These are phyloP conservation scores for Neofusicoccum ribis DNA, from an alignment of 2,329 filamentous ascomycete genomes.

Conservation along the genomic window DNA sequence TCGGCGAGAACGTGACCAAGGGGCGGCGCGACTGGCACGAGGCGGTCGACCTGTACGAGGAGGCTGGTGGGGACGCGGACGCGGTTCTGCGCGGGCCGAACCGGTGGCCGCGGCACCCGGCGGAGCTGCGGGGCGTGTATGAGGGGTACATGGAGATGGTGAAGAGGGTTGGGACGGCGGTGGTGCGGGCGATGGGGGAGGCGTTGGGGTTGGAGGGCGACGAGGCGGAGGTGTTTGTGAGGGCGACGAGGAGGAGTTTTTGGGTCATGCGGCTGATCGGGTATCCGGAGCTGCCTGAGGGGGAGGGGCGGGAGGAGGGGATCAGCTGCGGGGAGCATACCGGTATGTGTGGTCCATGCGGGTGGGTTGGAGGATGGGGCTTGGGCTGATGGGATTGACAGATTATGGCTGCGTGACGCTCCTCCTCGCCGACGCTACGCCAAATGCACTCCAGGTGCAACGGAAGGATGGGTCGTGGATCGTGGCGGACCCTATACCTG, in stretches of 20 bases:
- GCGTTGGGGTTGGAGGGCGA: slow-evolving; percentile 32
- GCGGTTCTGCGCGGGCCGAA: slow-evolving; percentile 44
- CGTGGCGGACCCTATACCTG: slow-evolving; percentile 45
- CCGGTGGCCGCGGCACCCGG: slow-evolving; percentile 42
- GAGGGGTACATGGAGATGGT: slow-evolving; percentile 33
- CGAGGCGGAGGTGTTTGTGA: slow-evolving; percentile 34
- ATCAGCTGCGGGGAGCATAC: slow-evolving; percentile 44
- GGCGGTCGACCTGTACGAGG: slow-evolving; percentile 43
- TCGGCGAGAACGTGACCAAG: slow-evolving; percentile 40
- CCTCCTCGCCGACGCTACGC: slow-evolving; percentile 46
- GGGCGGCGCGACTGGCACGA: slow-evolving; percentile 40
- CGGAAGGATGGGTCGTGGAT: slow-evolving; percentile 40
- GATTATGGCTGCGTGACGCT: slow-evolving; percentile 52
- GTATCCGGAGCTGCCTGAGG: slow-evolving; percentile 34
- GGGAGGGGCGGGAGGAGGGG: slow-evolving; percentile 23
- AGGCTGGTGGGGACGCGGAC: slow-evolving; percentile 26
- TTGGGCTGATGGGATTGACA: slow-evolving; percentile 23
- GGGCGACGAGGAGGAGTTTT: slow-evolving; percentile 35
- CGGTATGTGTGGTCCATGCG: background rate
- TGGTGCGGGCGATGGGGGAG: slow-evolving; percentile 42
- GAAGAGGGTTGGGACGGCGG: slow-evolving; percentile 32
- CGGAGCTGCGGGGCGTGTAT: slow-evolving; percentile 33
- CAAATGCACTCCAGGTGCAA: slow-evolving; percentile 30
- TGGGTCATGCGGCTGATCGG: slow-evolving; percentile 45
- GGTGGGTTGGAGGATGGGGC: too few species aligned